A percentile compares a stretch with the other conserved stretches of the same genome.
These are phyloP conservation scores for Coleophoma crateriformis DNA, from an alignment of 2,329 filamentous ascomycete species.

Conservation along the genomic window DNA sequence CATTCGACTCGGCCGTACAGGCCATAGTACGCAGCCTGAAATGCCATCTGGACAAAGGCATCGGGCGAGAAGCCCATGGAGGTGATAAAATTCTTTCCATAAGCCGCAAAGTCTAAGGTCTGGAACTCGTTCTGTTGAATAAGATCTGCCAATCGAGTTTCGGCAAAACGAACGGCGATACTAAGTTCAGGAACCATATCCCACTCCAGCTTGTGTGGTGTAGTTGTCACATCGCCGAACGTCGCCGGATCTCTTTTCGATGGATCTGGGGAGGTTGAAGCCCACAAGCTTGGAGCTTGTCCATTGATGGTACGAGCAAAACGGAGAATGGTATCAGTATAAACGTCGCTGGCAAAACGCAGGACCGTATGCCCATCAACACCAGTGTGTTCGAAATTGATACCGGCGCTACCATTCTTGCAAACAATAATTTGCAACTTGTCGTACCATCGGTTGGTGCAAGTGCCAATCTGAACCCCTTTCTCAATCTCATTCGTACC, in stretches of 20 bases:
- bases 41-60: slow-evolving; percentile 98
- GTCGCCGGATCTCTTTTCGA: slow-evolving; percentile 85
- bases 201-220: slow-evolving; percentile 95
- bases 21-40: slow-evolving; percentile 96
- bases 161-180: slow-evolving; percentile 89
- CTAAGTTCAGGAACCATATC: slow-evolving; percentile 90
- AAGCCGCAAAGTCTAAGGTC: slow-evolving; percentile 81
- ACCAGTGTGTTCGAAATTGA: slow-evolving; percentile 98
- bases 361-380: slow-evolving; percentile 97
- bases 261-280: slow-evolving; percentile 84
- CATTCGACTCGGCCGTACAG: slow-evolving; percentile 91
- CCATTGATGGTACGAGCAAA: slow-evolving; percentile 96
- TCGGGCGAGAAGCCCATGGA: slow-evolving; percentile 96
- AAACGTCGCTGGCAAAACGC: slow-evolving; percentile 91
- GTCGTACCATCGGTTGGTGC: slow-evolving; percentile 98
- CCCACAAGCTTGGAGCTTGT: slow-evolving; percentile 86
- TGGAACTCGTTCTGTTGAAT: slow-evolving; percentile 97
- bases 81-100: slow-evolving; percentile 97
- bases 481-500: slow-evolving; percentile 87
- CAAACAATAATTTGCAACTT: slow-evolving; percentile 99
- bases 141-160: slow-evolving; percentile 87
- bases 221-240: slow-evolving; percentile 90
- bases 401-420: slow-evolving; percentile 95
- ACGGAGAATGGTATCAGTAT: slow-evolving; percentile 94
- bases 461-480: slow-evolving; percentile 94